Evolutionary conservation across 192 early-diverging fungal species (phyloP), one percentile per base, ranked within the genome.

Genomic region (Podila horticola): DNA sequence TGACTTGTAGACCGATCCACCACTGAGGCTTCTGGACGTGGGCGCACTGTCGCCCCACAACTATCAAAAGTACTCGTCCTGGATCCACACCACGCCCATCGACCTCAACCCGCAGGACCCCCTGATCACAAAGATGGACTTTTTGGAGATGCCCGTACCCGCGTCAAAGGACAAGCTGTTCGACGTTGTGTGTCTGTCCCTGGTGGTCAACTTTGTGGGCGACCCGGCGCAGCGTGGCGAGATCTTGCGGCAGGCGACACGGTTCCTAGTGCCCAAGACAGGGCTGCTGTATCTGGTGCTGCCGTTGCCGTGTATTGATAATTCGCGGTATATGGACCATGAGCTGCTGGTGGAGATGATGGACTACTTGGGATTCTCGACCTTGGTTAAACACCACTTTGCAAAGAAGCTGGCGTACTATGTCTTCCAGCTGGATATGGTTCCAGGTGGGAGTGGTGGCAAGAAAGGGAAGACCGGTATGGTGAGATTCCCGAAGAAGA

Each of bases 191-290:
- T 94, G 93, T 66, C 84, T 97, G 20, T 92, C 90, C 17, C 74
- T 97, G 0, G 96, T 97, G 0, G 90, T 97, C 57, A 97, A 97
- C 77, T 97, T 97, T 89, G 93, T 95, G 1, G 91, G 91, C 5
- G 93, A 95, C 84, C 87, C 91, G 4, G 77, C 64, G 11, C 84
- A 86, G 50, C 84, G 96, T 75, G 96, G 95, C 11, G 81, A 90
- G 31, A 93, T 95, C 86, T 83, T 94, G 5, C 57, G 82, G 19
- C 84, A 83, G 10, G 87, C 91, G 0, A 49, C 82, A 11, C 74
- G 82, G 2, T 84, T 90, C 58, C 74, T 93, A 24, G 65, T 82
- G 0, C 84, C 84, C 0, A 66, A 66, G 4, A 49, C 69, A 15
- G 93, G 94, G 26, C 73, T 93, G 28, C 83, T 96, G 8, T 96